Evolutionary conservation across 331 rosid species (phyloP), one percentile per base, ranked within the genome.

Genomic region (Telfairia occidentalis): DNA sequence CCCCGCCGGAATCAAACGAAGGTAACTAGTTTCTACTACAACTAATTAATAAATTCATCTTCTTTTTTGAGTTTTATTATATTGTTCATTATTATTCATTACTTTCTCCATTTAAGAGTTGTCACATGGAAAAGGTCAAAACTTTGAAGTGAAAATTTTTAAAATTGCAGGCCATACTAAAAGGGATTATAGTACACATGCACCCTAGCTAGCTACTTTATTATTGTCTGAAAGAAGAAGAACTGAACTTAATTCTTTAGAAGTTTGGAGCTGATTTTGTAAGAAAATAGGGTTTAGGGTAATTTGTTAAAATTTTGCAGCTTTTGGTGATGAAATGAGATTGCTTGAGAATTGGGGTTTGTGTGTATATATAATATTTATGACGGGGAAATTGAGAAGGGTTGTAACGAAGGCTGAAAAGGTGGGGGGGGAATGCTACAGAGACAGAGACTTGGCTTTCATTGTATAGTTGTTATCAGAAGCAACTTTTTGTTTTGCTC

Each of bases 1-100:
- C 84, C 88, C 92, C 79, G 89, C 92, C 83, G 90, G 83, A 42
- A 88, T 91, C 81, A 94, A 94, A 78, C 61, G 97, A 84, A 94
- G 98, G 98, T 86, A 16, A 73, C 1, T 11, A 40, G n/a, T n/a
- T n/a, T n/a, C n/a, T n/a, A n/a, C 8, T 2, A 46, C 52, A 13
- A 16, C 13, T 19, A 12, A 45, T 45, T 2, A 2, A 2, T 12
- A 4, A 11, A 43, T 43, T 43, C 15, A 3, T 37, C 6, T 37
- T 37, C 0, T 5, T 37, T 37, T 37, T 37, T 3, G n/a, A n/a
- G n/a, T n/a, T n/a, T n/a, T n/a, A n/a, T n/a, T n/a, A n/a, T n/a
- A n/a, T n/a, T 37, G 4, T 37, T 11, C 61, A 55, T 46, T 46
- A n/a, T n/a, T 13, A 46, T 46, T 46, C 18, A 46, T 24, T 55